phyloP scores from a whole-genome alignment of 129 eudicot genomes.

The Flaveria bidentis region DNA sequence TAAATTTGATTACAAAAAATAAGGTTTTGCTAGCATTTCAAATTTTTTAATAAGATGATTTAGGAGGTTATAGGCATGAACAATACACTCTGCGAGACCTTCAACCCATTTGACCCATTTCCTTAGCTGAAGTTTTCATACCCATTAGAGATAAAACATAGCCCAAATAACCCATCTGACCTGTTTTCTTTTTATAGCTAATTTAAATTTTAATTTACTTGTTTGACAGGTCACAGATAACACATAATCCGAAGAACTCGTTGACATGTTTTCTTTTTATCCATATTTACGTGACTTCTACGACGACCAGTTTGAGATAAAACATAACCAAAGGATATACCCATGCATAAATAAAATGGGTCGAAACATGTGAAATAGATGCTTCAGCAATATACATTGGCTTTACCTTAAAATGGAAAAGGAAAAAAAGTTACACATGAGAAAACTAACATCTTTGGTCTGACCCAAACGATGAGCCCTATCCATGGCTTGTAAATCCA shows the following conservation, averaged over 20 bases:
- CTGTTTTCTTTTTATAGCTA: conserved; percentile 1
- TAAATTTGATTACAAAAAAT: conserved; percentile 4
- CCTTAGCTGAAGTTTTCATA: neutral
- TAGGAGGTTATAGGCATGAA: neutral
- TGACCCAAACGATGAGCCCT: conserved; percentile 99
- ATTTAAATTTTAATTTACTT: neutral
- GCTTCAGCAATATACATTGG: neutral
- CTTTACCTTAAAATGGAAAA: neutral
- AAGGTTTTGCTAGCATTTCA: neutral
- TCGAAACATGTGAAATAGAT: neutral
- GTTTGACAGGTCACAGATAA: neutral
- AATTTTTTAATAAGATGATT: neutral
- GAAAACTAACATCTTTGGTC: conserved; percentile 85
- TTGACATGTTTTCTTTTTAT: neutral
- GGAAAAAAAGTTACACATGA: conserved; percentile 14
- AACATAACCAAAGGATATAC: no score
- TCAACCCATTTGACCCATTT: neutral
- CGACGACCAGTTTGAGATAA: neutral
- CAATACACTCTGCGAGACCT: neutral
- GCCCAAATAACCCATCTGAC: neutral
- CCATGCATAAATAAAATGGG: neutral
- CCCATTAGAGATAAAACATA: neutral
- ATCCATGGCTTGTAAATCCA: conserved; percentile 99
- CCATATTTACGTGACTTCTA: neutral
- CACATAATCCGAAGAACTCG: neutral